A percentile compares a stretch with the other conserved stretches of the same genome.
Conservation (phyloP, 2,329 filamentous ascomycete species). For the Epichloe sibirici region DNA sequence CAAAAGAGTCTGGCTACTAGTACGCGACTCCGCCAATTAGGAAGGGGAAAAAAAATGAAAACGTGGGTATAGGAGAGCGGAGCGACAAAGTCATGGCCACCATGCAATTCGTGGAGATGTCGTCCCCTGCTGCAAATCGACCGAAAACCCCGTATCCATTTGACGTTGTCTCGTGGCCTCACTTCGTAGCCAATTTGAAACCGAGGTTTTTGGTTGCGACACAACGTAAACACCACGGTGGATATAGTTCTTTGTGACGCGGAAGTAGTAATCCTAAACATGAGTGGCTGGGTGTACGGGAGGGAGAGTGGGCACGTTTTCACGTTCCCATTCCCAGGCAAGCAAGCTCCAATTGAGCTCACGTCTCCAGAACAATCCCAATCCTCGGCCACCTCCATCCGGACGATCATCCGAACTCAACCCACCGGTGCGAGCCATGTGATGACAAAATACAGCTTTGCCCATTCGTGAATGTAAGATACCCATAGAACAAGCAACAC, state of each 20-base stretch:
- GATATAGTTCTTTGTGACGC: conserved; percentile 23
- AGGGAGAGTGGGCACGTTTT: conserved; percentile 24
- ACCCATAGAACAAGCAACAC: conserved; percentile 94
- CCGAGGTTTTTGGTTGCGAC: background rate
- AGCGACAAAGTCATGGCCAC: background rate
- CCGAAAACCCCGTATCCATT: background rate
- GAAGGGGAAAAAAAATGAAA: background rate
- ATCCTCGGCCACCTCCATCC: conserved; percentile 44
- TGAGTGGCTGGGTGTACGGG: conserved; percentile 37
- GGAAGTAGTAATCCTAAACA: conserved; percentile 34
- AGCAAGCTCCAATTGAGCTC: conserved; percentile 81
- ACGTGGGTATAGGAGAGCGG: background rate
- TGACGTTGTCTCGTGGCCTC: background rate
- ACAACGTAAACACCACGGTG: conserved; percentile 3
- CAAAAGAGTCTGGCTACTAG: background rate
- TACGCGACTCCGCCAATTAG: background rate
- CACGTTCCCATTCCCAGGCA: conserved; percentile 62
- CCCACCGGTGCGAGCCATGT: conserved; percentile 72
- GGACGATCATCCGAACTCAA: conserved; percentile 64
- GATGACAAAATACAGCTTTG: conserved; percentile 65
- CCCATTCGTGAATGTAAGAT: conserved; percentile 89
- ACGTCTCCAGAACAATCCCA: conserved; percentile 58
- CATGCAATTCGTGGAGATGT: background rate
- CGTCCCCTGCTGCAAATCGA: background rate
- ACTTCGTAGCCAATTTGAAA: background rate